Evolutionary conservation across 1,284 basidiomycete genomes (phyloP), one percentile per base, ranked within the genome.

Genomic region (Boletus nobilissimus): DNA sequence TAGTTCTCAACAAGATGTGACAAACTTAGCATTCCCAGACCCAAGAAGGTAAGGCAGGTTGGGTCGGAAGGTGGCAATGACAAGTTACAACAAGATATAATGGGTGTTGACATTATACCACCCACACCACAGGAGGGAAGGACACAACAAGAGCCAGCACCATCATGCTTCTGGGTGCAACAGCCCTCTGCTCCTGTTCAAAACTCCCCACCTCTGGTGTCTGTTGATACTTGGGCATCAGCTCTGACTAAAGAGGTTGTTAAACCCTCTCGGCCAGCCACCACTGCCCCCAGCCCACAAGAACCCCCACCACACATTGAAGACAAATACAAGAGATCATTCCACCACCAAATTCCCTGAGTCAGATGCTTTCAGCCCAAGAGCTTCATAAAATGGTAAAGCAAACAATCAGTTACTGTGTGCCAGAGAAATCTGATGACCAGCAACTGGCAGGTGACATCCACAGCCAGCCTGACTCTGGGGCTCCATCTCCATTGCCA

Each of bases 271-370:
- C 76, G 84, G 36, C 22, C 74, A 65, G 38, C 68, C 48, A 82
- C 77, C 76, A 74, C 81, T n/a, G 71, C 75, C 36, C 79, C 81
- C 19, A 82, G 84, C 74, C 79, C 83, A 70, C 88, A 87, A 80
- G 89, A 91, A 65, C 79, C 86, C 1, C 85, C 86, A 26, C 87
- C 88, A 73, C 89, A 89, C 8, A 48, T 65, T 26, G 86, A 85
- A 51, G 85, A 84, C 43, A 86, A 36, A 62, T 46, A 34, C 85
- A 79, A 65, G 85, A 85, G 1, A 76, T 57, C 26, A 96, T 96
- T 95, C 94, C 94, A 38, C 95, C 95, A 24, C 95, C 95, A 29
- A 88, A 86, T n/a, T 92, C 89, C 65, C 95, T 95, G 4, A 96
- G 95, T 81, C 94, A 95, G 81, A 96, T 94, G 0, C 85, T 88